Evolutionary conservation across 2,329 filamentous ascomycete species (phyloP).

Genomic region (Penicillium sumatraense): DNA sequence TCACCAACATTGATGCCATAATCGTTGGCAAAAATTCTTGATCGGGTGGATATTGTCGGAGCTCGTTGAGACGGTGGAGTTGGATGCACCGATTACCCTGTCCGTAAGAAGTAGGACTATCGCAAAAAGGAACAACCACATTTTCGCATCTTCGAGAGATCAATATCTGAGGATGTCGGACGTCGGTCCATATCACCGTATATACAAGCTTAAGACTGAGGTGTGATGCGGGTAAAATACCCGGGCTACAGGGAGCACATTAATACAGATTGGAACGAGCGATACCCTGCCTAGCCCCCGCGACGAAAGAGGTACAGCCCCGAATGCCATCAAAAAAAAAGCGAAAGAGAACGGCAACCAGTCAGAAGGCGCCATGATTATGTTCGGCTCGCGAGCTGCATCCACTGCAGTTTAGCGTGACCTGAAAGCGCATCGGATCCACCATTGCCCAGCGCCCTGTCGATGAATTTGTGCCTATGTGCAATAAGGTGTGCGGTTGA

Average conservation of each 20-base stretch:
- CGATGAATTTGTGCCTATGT: neutral
- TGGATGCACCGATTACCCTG: neutral
- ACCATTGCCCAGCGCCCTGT: neutral
- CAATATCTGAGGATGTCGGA: neutral
- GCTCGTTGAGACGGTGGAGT: slow-evolving; percentile 2
- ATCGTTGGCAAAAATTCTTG: slow-evolving; percentile 31
- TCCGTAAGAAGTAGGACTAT: neutral
- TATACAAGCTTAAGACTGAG: neutral
- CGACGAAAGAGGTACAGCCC: neutral
- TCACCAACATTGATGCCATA: slow-evolving; percentile 33
- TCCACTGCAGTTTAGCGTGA: neutral
- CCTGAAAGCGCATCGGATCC: neutral
- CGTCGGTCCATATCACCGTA: neutral
- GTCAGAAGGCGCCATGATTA: neutral
- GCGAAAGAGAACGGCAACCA: neutral
- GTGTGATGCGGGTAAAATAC: neutral
- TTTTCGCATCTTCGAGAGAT: neutral
- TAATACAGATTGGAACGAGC: neutral
- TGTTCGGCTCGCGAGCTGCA: slow-evolving; percentile 2
- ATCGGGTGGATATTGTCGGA: slow-evolving; percentile 29
- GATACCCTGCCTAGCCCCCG: neutral
- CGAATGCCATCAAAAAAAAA: neutral
- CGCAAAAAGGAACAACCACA: slow-evolving; percentile 1
- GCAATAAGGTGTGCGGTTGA: slow-evolving; percentile 1
- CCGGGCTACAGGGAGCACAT: neutral